Base-by-base conservation (phyloP, 1,284 basidiomycete species). In the Wallemia ichthyophaga region DNA sequence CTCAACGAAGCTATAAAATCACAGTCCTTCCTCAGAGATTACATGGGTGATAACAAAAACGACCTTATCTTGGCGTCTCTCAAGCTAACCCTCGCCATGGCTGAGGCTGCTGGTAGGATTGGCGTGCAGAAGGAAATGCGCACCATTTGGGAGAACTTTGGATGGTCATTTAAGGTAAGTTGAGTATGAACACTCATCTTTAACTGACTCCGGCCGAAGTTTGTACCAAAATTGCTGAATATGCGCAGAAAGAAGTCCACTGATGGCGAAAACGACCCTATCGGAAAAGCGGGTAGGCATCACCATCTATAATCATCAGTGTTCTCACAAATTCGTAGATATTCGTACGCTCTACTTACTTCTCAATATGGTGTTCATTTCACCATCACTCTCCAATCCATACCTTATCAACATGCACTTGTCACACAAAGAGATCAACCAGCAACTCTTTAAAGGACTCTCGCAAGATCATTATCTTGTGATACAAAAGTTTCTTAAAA, bases 161-260 rank as follows among this genome's bases (percentile, higher is more conserved):
- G 76, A 3, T 86, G 84, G 83, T 82, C 83, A 59, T 72, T 74
- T 28, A 85, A 84, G 73, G 82, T 80, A 60, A 2, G 64, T 48
- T 24, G 27, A n/a, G 25, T 56, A 5, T 13, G 17, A 27, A 25
- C 17, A 53, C 62, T 60, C 56, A 55, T 58, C 57, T 58, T 60
- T 57, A 62, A n/a, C n/a, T 32, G 19, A 53, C 25, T 28, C 37
- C 21, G 26, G 54, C 37, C 19, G 23, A 56, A 85, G 82, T 73
- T 75, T 25, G 69, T 83, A 2, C 74, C 76, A 0, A 83, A 78
- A 68, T 67, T 86, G 0, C 66, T 83, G 25, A 73, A 75, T 57
- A 81, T 83, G 80, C 73, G 82, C 27, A 74, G 81, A 24, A 80
- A 74, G 66, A 69, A 70, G 1, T 76, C 77, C 63, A 56, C 48